phyloP scores from a whole-genome alignment of 306 rosid species.

The Inga laurina region DNA sequence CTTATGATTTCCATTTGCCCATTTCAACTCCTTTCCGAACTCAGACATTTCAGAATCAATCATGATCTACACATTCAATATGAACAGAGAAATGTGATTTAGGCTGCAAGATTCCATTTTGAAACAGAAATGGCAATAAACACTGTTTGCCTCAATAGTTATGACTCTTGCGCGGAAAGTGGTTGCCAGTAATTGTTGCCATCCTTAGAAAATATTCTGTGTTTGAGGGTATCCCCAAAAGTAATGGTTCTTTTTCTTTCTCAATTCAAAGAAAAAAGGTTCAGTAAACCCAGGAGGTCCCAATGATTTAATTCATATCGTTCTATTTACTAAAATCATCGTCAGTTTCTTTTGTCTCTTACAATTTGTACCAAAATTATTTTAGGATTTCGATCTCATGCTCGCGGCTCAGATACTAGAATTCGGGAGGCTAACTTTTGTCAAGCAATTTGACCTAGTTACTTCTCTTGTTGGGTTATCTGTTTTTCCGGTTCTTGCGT shows the following conservation, averaged over 20 bases:
- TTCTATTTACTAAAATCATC: not conserved
- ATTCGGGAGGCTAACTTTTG: not conserved
- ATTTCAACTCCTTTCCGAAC: not conserved
- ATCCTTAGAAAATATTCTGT: not conserved
- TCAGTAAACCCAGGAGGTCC: slow-evolving; percentile 13
- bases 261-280: not conserved
- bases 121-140: not conserved
- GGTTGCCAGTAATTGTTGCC: not conserved
- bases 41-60: not conserved
- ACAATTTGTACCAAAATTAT: not conserved
- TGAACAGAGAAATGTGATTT: too few species aligned
- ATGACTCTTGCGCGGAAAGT: not conserved
- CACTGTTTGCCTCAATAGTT: not conserved
- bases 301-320: too few species aligned
- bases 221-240: not conserved
- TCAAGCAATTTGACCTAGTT: not conserved
- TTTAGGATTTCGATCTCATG: too few species aligned
- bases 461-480: too few species aligned
- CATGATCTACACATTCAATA: not conserved
- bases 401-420: not conserved
- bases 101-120: not conserved
- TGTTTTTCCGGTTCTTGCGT: too few species aligned
- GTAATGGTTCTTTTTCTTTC: not conserved
- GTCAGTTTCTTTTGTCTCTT: not conserved
- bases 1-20: not conserved